Evolutionary conservation across 257 asterid genomes (phyloP).

Genomic region (Jacaranda mimosifolia): DNA sequence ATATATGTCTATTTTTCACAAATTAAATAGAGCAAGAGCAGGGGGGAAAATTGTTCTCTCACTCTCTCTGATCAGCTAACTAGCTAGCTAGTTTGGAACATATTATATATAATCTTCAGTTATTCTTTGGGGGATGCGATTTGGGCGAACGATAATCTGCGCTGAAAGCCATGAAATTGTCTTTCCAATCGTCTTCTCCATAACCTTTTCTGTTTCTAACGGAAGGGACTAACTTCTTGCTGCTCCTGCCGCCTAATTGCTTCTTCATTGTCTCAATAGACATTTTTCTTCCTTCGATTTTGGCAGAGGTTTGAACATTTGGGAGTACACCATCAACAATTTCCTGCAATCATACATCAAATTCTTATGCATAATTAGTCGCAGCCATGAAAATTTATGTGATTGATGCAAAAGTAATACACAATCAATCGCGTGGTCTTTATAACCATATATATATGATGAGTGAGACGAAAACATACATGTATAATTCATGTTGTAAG

Average conservation of each 20-base stretch:
- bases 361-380: background rate
- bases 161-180: constrained; percentile 53
- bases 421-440: background rate
- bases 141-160: constrained; percentile 70
- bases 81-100: background rate
- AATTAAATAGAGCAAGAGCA: constrained; percentile 32
- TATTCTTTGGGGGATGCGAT: constrained; percentile 76
- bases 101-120: constrained; percentile 36
- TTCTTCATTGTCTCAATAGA: background rate
- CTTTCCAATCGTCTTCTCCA: constrained; percentile 29
- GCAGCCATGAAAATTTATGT: background rate
- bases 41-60: constrained; percentile 50
- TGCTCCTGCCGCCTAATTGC: constrained; percentile 21
- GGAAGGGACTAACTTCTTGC: background rate
- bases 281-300: constrained; percentile 53
- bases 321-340: background rate
- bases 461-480: no score
- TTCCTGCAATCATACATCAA: constrained; percentile 44
- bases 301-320: background rate
- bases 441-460: no score
- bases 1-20: constrained; percentile 7
- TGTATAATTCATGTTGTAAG: no score
- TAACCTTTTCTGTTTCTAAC: constrained; percentile 41
- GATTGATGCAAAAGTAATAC: background rate
- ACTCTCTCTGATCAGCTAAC: constrained; percentile 1